A percentile compares a stretch with the other conserved stretches of the same genome.
Evolutionary conservation across 2,329 filamentous ascomycete genomes (phyloP).

Genomic region (Penicillium sclerotiorum): DNA sequence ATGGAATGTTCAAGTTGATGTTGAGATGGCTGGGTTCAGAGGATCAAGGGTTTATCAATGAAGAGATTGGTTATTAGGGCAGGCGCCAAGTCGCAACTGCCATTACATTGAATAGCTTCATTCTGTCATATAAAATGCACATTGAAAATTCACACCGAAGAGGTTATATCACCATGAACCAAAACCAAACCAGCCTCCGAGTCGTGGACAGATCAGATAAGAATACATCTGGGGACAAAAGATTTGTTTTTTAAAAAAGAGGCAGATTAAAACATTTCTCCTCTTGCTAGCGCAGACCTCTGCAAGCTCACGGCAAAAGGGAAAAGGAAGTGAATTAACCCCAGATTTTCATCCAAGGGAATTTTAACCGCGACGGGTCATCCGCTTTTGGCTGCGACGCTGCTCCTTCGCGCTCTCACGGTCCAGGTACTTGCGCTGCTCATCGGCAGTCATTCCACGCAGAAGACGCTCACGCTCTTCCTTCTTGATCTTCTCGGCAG

Average conservation of each 20-base stretch:
- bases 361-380: conserved; percentile 54
- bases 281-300: neutral
- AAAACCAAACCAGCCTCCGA: conserved; percentile 6
- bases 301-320: neutral
- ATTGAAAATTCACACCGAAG: conserved; percentile 15
- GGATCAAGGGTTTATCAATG: too few relatives aligned
- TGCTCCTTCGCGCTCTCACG: conserved; percentile 76
- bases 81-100: conserved; percentile 1
- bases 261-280: conserved; percentile 24
- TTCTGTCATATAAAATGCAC: neutral
- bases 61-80: neutral
- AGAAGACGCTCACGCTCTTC: conserved; percentile 85
- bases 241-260: conserved; percentile 21
- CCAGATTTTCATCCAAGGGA: conserved; percentile 4
- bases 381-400: conserved; percentile 65
- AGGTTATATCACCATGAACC: conserved; percentile 2
- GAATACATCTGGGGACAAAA: conserved; percentile 27
- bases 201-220: conserved; percentile 12
- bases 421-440: conserved; percentile 82
- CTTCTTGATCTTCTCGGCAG: conserved; percentile 70
- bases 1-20: too few relatives aligned
- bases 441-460: conserved; percentile 74
- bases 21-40: too few relatives aligned
- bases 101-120: neutral
- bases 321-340: conserved; percentile 21